Conservation (phyloP, 192 early-diverging fungal genomes). For the Powellomyces hirtus region DNA sequence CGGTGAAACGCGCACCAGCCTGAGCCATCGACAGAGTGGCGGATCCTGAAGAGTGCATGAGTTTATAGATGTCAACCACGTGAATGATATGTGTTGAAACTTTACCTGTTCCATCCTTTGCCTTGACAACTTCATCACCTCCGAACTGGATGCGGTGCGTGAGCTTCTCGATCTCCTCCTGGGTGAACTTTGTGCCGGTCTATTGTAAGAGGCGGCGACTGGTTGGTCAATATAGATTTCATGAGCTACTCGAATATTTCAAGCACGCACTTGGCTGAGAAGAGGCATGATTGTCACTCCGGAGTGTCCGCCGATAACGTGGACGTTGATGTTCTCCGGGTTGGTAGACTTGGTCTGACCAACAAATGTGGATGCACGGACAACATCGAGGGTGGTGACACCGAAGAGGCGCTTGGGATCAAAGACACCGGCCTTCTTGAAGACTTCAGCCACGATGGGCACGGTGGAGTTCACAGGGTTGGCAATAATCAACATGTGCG, state of each 20-base stretch:
- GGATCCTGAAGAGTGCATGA: constrained; percentile 30
- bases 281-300: constrained; percentile 95
- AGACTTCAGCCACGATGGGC: constrained; percentile 90
- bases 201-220: too few relatives aligned
- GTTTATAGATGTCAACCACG: too few relatives aligned
- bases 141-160: constrained; percentile 97
- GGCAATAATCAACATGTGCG: constrained; percentile 85
- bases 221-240: neutral
- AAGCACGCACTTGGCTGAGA: too few relatives aligned
- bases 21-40: constrained; percentile 66
- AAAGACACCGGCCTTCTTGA: constrained; percentile 87
- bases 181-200: constrained; percentile 68
- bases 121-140: constrained; percentile 98
- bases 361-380: constrained; percentile 90
- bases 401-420: constrained; percentile 86
- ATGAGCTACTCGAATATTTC: neutral
- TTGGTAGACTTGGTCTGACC: constrained; percentile 72
- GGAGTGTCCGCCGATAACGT: constrained; percentile 92
- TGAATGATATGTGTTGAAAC: neutral
- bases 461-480: constrained; percentile 99
- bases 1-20: constrained; percentile 73
- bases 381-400: constrained; percentile 92
- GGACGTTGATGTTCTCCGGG: constrained; percentile 69
- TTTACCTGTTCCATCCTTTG: constrained; percentile 86
- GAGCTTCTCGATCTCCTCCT: constrained; percentile 79